phyloP scores from a whole-genome alignment of 495 filamentous ascomycete species.

The Neurospora sp. region DNA sequence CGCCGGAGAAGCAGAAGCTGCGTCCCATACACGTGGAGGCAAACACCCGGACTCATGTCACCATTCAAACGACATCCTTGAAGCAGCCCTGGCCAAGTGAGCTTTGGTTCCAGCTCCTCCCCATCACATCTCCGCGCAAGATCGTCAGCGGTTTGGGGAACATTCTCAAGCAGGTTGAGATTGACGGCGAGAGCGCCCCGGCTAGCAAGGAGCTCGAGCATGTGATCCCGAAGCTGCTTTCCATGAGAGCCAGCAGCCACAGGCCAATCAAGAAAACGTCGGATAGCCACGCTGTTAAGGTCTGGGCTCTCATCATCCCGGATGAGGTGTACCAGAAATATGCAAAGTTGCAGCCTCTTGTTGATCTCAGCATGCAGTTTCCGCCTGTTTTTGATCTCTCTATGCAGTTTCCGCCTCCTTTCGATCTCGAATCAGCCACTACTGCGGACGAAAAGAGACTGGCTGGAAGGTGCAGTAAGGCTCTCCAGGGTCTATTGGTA shows the following conservation, averaged over 20 bases:
- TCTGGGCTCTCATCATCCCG: slow-evolving; percentile 69
- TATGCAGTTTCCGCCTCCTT: background rate
- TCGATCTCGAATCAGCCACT: background rate
- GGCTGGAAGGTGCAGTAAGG: background rate
- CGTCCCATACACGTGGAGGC: slow-evolving; percentile 8
- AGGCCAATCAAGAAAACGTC: background rate
- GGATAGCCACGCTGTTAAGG: slow-evolving; percentile 40
- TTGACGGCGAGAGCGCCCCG: slow-evolving; percentile 41
- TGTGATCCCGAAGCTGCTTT: slow-evolving; percentile 50
- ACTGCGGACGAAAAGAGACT: background rate
- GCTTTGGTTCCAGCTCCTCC: slow-evolving; percentile 43
- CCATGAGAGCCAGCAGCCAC: slow-evolving; percentile 17
- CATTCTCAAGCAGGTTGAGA: slow-evolving; percentile 60
- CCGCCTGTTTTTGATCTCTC: background rate
- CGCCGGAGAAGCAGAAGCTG: slow-evolving; percentile 2
- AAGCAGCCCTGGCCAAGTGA: background rate
- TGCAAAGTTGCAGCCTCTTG: background rate
- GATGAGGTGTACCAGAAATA: background rate
- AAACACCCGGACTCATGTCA: slow-evolving; percentile 18
- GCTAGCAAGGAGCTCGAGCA: slow-evolving; percentile 70
- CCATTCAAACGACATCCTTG: slow-evolving; percentile 6
- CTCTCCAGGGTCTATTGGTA: slow-evolving; percentile 7
- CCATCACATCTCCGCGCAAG: slow-evolving; percentile 52
- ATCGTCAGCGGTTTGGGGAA: slow-evolving; percentile 69
- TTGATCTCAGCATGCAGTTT: background rate